Conservation (phyloP, 257 asterid genomes). For the Solanum rostratum region DNA sequence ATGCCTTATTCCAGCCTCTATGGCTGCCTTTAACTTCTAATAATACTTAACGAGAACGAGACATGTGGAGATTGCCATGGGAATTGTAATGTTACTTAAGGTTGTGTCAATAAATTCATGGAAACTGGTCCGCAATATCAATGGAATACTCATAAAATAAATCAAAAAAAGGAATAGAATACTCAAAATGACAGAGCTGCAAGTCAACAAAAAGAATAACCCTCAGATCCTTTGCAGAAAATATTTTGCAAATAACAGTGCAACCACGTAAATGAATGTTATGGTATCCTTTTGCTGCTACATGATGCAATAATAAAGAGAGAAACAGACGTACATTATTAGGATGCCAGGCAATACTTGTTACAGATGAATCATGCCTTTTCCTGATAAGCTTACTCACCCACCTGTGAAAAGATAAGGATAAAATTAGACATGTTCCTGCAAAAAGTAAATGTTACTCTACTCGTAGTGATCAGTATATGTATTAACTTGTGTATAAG, state of each 20-base stretch:
- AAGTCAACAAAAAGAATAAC: background rate
- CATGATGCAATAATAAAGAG: background rate
- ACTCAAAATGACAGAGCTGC: background rate
- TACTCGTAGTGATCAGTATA: background rate
- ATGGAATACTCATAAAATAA: background rate
- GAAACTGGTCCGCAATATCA: background rate
- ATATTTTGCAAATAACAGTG: background rate
- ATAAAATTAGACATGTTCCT: background rate
- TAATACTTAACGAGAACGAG: background rate
- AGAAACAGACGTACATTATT: slow-evolving; percentile 55
- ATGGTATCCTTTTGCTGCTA: background rate
- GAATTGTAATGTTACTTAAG: background rate
- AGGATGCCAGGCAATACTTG: slow-evolving; percentile 98
- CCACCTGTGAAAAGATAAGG: slow-evolving; percentile 62
- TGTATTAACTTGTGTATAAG: background rate
- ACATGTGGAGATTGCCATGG: background rate
- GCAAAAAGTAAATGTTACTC: background rate
- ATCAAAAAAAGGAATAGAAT: background rate
- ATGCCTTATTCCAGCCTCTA: background rate
- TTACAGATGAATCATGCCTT: slow-evolving; percentile 96
- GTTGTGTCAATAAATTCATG: background rate
- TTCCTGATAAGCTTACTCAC: slow-evolving; percentile 95
- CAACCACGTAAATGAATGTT: background rate
- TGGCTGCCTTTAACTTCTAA: background rate
- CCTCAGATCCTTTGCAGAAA: background rate